Percentiles rank a stretch among this genome's conserved stretches.
These are phyloP conservation scores for Aaosphaeria arxii DNA, from an alignment of 2,329 filamentous ascomycete species.

Conservation along the genomic window DNA sequence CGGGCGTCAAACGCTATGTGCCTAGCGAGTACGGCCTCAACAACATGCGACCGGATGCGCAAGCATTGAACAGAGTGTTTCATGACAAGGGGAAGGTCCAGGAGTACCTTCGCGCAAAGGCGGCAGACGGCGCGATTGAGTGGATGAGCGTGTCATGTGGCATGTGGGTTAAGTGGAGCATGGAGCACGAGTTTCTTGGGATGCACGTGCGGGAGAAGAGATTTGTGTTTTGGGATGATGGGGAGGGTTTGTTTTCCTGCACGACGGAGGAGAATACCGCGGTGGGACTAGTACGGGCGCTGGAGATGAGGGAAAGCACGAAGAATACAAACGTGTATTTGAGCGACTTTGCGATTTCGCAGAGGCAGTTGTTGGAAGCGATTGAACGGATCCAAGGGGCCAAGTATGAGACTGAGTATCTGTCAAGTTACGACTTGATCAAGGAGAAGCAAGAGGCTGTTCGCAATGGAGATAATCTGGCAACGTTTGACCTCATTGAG, in stretches of 20 bases:
- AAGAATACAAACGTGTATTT: slow-evolving; percentile 22
- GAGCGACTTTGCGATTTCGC: slow-evolving; percentile 14
- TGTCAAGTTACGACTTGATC: not conserved
- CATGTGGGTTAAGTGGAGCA: slow-evolving; percentile 20
- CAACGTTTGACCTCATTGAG: slow-evolving; percentile 12
- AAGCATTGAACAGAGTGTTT: slow-evolving; percentile 34
- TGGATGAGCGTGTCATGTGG: slow-evolving; percentile 15
- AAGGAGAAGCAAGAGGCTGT: slow-evolving; percentile 7
- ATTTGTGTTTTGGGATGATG: slow-evolving; percentile 19
- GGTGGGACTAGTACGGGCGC: slow-evolving; percentile 11
- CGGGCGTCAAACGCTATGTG: slow-evolving; percentile 39
- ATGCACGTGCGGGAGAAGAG: slow-evolving; percentile 15
- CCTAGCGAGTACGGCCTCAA: slow-evolving; percentile 41
- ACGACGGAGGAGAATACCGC: slow-evolving; percentile 18
- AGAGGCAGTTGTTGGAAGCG: slow-evolving; percentile 10
- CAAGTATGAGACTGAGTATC: slow-evolving; percentile 9
- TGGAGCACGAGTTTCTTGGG: slow-evolving; percentile 3
- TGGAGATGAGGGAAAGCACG: slow-evolving; percentile 6
- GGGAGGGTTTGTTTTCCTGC: slow-evolving; percentile 10
- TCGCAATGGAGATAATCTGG: slow-evolving; percentile 14
- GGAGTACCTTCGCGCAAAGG: slow-evolving; percentile 27
- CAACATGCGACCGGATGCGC: slow-evolving; percentile 27
- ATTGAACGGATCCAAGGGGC: slow-evolving; percentile 12
- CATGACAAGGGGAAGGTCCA: slow-evolving; percentile 32
- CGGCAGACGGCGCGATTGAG: not conserved